These are phyloP conservation scores for Pulveroboletus ravenelii DNA, from an alignment of 768 basidiomycete genomes.

Conservation along the genomic window DNA sequence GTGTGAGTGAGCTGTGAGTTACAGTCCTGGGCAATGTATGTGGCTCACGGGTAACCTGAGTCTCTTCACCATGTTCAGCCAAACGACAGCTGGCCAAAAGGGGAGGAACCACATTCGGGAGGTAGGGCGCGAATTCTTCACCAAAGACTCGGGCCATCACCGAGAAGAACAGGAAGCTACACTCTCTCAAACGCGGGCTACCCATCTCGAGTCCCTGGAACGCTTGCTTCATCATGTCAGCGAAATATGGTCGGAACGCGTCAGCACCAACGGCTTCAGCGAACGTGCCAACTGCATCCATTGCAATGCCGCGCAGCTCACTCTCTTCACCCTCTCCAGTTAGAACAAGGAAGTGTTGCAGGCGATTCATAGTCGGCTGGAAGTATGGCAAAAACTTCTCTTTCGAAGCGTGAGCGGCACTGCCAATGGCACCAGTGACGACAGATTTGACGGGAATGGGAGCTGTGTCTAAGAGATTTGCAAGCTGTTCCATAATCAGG, in stretches of 20 bases:
- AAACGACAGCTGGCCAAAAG: constrained; percentile 81
- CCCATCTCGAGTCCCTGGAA: constrained; percentile 87
- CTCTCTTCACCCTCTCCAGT: constrained; percentile 86
- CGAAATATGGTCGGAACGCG: constrained; percentile 90
- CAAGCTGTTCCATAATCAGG: constrained; percentile 92
- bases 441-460: constrained; percentile 88
- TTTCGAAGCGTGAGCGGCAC: constrained; percentile 94
- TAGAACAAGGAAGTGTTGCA: constrained; percentile 85
- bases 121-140: constrained; percentile 87
- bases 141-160: constrained; percentile 97
- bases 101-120: constrained; percentile 81
- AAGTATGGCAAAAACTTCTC: constrained; percentile 92
- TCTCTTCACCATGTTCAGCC: constrained; percentile 68
- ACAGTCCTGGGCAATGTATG: neutral
- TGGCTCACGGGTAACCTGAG: constrained; percentile 38
- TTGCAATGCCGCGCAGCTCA: constrained; percentile 93
- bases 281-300: constrained; percentile 98
- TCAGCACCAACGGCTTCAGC: constrained; percentile 96
- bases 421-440: constrained; percentile 96
- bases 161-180: constrained; percentile 97
- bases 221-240: constrained; percentile 93
- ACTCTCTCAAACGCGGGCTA: constrained; percentile 84
- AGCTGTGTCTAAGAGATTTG: constrained; percentile 79
- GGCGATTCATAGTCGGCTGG: constrained; percentile 80
- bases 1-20: constrained; percentile 1